Base-by-base conservation (phyloP, 352 stramenopile species). In the Phytophthora niederhauseri region DNA sequence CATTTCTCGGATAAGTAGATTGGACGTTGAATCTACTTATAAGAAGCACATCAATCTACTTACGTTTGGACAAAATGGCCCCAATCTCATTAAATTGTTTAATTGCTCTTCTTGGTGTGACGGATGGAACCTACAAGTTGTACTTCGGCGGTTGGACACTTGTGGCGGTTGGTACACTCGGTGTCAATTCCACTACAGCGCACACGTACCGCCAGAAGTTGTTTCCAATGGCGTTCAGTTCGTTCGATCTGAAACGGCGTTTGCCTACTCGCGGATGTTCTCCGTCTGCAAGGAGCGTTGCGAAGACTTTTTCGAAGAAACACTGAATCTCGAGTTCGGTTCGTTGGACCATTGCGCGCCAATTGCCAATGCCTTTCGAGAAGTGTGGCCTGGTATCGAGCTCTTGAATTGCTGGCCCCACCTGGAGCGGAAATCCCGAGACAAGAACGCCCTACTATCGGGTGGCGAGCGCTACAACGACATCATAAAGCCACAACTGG, bases 331-430 rank as follows among this genome's bases (percentile, higher is more conserved):
- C 15, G 22, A 49, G 20, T 67, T 38, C 41, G 61, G 61, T 5
- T 55, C 24, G 30, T 22, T 67, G 41, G 61, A 61, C 38, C 51
- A 49, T 24, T 60, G 24, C 19, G 14, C n/a, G 2, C 6, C 30
- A 17, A 62, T 68, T 46, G 52, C 52, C 20, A 61, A 68, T 15
- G 62, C 46, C 17, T 69, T 69, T 41, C 43, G 20, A 0, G 5
- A 53, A 24, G 48, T 59, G 0, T 69, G 54, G 53, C 45, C 62
- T 3, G 52, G 61, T 1, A 68, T 64, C 26, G 49, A 62, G 17
- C 34, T 68, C 2, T 31, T 62, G 14, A 57, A 62, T 11, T 58
- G 53, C 34, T 68, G 61, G 28, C 43, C 30, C 8, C 52, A 68
- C 22, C 55, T 68, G 3, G 15, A 36, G 31, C 61, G 61, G 0